Conservation (phyloP, 2,329 filamentous ascomycete species). For the Ophioceras dolichostomum region DNA sequence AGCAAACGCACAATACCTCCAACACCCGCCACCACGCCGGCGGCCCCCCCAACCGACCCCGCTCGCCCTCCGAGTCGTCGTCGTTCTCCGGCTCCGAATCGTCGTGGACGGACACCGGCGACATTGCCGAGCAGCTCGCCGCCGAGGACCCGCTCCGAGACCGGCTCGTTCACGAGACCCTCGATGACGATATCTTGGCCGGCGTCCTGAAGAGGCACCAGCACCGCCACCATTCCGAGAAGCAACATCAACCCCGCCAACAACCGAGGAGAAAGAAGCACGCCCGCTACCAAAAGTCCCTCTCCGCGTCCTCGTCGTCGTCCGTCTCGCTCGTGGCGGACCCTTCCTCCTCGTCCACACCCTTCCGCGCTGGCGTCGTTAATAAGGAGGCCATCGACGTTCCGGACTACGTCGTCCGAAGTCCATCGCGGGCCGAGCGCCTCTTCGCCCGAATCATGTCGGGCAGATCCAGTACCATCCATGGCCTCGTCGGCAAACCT, state of each 20-base stretch:
- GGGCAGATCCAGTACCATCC: conserved; percentile 60
- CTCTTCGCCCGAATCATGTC: conserved; percentile 79
- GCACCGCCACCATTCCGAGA: conserved; percentile 10
- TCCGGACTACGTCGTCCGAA: conserved; percentile 51
- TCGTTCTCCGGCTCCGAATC: conserved; percentile 35
- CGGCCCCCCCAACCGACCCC: conserved; percentile 18
- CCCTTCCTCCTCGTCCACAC: conserved; percentile 9
- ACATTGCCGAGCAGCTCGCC: conserved; percentile 82
- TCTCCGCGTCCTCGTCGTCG: conserved; percentile 16
- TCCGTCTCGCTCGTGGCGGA: no score
- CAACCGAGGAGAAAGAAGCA: no score
- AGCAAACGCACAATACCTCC: no score
- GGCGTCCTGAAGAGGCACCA: conserved; percentile 31
- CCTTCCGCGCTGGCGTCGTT: conserved; percentile 28
- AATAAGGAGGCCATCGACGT: conserved; percentile 74
- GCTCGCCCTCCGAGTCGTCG: conserved; percentile 18
- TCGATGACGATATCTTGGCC: conserved; percentile 50
- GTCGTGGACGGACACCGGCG: conserved; percentile 85
- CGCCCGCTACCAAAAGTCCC: conserved; percentile 53
- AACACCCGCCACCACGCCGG: conserved; percentile 28
- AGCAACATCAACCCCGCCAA: no score
- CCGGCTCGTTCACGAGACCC: conserved; percentile 47
- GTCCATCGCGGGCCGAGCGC: conserved; percentile 53
- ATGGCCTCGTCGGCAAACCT: conserved; percentile 91
- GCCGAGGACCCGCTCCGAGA: conserved; percentile 70